Conservation (phyloP, 2,329 filamentous ascomycete species). For the Fusarium acutatum region DNA sequence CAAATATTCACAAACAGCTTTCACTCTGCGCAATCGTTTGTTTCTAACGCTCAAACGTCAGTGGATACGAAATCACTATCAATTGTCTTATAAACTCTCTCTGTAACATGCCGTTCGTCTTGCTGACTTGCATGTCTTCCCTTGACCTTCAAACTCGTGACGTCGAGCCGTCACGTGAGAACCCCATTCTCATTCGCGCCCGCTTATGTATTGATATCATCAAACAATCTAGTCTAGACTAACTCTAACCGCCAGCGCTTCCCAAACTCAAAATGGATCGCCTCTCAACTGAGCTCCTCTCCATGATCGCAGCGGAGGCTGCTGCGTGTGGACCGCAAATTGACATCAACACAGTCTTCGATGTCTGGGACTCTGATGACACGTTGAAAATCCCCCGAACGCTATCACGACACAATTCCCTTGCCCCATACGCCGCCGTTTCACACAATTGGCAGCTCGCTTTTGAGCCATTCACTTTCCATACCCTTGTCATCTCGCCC, state of each 20-base stretch:
- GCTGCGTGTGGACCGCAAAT: background rate
- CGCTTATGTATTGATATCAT: background rate
- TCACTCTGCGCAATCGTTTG: background rate
- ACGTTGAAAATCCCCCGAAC: background rate
- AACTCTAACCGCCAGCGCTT: background rate
- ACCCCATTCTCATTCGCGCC: background rate
- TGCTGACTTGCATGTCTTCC: background rate
- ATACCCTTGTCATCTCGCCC: background rate
- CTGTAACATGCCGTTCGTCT: background rate
- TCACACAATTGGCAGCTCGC: slow-evolving; percentile 10
- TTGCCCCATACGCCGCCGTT: background rate
- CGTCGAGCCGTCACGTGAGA: background rate
- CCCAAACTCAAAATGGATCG: background rate
- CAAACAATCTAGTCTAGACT: background rate
- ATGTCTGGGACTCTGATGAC: background rate
- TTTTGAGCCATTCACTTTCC: slow-evolving; percentile 1
- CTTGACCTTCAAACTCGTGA: background rate
- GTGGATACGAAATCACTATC: accelerated
- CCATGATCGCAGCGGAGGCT: background rate
- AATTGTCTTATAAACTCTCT: background rate
- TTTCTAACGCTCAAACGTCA: accelerated
- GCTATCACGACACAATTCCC: background rate
- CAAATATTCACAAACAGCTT: background rate
- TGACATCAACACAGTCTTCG: background rate
- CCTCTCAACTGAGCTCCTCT: slow-evolving; percentile 1